These are phyloP conservation scores for Phytophthora meadii DNA, from an alignment of 352 stramenopile genomes.

Conservation along the genomic window DNA sequence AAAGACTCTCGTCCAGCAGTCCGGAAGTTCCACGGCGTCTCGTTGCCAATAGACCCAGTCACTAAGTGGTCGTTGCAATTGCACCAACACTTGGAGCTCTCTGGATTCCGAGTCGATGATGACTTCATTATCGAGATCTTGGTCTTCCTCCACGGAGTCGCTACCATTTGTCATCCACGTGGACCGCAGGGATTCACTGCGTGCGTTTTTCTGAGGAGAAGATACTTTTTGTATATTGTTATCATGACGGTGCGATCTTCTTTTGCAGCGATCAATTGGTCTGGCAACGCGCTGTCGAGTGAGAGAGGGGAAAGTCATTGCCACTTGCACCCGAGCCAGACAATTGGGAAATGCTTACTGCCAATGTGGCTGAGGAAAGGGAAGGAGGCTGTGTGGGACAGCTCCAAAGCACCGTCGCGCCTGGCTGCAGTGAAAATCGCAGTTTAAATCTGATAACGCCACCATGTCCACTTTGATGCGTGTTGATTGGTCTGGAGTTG, in stretches of 20 bases:
- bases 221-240: slow-evolving; percentile 1
- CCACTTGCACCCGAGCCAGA: slow-evolving; percentile 2
- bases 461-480: slow-evolving; percentile 15
- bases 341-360: slow-evolving; percentile 25
- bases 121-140: slow-evolving; percentile 12
- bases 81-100: slow-evolving; percentile 24
- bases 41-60: slow-evolving; percentile 63
- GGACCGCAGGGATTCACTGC: slow-evolving; percentile 44
- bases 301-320: slow-evolving; percentile 21
- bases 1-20: slow-evolving; percentile 60
- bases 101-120: neutral
- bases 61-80: slow-evolving; percentile 28
- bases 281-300: slow-evolving; percentile 19
- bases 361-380: slow-evolving; percentile 1
- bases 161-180: slow-evolving; percentile 47
- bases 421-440: slow-evolving; percentile 15
- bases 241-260: slow-evolving; percentile 15
- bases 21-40: slow-evolving; percentile 35
- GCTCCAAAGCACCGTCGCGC: slow-evolving; percentile 1
- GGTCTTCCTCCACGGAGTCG: slow-evolving; percentile 29
- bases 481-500: slow-evolving; percentile 9
- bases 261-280: slow-evolving; percentile 7
- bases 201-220: slow-evolving; percentile 24
- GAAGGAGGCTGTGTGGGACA: slow-evolving; percentile 18
- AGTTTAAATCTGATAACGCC: slow-evolving; percentile 21